phyloP scores from a whole-genome alignment of 2,329 filamentous ascomycete genomes.

The Xylariaceae sp. region DNA sequence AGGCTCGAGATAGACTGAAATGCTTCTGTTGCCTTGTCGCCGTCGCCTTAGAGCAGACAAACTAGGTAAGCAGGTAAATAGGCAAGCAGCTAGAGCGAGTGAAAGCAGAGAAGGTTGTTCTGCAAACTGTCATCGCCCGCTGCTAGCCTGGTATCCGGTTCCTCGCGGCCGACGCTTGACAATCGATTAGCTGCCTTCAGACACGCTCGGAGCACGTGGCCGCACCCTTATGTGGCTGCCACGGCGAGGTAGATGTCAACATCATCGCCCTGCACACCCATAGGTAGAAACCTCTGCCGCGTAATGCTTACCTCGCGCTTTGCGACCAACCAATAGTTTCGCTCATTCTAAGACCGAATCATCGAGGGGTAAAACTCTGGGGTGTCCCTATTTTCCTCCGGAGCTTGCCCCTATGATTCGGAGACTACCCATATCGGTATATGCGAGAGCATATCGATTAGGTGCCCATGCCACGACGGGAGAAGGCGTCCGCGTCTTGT shows the following conservation, averaged over 20 bases:
- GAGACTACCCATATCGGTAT: constrained; percentile 64
- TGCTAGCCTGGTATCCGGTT: constrained; percentile 13
- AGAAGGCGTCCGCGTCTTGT: constrained; percentile 63
- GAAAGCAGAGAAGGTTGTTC: not conserved
- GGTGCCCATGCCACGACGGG: constrained; percentile 74
- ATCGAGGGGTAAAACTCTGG: not conserved
- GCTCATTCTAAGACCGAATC: not conserved
- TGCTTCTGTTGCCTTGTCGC: too few relatives aligned
- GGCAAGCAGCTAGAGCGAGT: not conserved
- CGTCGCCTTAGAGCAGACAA: too few relatives aligned
- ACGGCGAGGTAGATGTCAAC: not conserved
- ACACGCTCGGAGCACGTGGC: not conserved
- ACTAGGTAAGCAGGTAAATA: too few relatives aligned
- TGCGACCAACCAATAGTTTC: not conserved
- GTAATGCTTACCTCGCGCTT: not conserved
- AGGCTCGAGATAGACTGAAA: too few relatives aligned
- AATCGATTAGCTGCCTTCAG: not conserved
- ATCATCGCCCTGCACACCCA: not conserved
- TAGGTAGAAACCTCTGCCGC: not conserved
- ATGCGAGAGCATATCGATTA: constrained; percentile 68
- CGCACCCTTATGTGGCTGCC: not conserved
- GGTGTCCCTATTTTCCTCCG: constrained; percentile 39
- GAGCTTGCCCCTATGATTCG: constrained; percentile 62
- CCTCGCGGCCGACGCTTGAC: constrained; percentile 18
- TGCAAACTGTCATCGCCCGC: not conserved